These are phyloP conservation scores for Skeletonema marinoi DNA, from an alignment of 108 stramenopile species.

Conservation along the genomic window DNA sequence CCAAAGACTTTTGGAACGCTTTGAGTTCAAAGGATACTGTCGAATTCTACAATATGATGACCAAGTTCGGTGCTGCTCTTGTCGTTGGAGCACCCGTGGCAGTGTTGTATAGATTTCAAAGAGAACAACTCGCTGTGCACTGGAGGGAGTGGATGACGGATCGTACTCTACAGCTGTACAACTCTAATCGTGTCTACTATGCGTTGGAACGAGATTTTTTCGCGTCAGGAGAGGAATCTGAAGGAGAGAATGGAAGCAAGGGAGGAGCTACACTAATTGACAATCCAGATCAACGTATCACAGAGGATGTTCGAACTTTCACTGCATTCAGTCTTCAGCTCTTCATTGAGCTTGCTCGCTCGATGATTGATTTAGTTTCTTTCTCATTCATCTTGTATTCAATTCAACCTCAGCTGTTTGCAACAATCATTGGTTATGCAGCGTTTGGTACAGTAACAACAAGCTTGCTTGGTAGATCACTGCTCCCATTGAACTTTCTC, in stretches of 20 bases:
- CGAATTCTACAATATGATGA: conserved; percentile 76
- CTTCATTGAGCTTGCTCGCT: conserved; percentile 85
- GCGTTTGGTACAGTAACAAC: conserved; percentile 78
- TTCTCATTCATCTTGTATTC: conserved; percentile 91
- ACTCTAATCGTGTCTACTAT: conserved; percentile 83
- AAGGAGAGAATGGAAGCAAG: background rate
- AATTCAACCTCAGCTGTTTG: conserved; percentile 91
- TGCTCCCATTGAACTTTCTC: conserved; percentile 85
- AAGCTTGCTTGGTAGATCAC: conserved; percentile 60
- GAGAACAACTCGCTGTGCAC: conserved; percentile 61
- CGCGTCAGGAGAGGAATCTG: background rate
- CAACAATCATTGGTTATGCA: conserved; percentile 85
- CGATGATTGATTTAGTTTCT: conserved; percentile 86
- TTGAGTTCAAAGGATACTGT: conserved; percentile 76
- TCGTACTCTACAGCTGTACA: conserved; percentile 77
- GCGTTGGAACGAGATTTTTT: conserved; percentile 61
- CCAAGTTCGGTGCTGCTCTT: conserved; percentile 74
- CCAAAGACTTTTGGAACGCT: conserved; percentile 94
- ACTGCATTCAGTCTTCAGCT: conserved; percentile 87
- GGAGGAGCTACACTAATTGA: conserved; percentile 51
- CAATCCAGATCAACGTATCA: conserved; percentile 96
- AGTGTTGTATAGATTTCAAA: conserved; percentile 79
- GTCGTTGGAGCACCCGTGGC: conserved; percentile 84
- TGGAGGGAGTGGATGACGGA: conserved; percentile 95
- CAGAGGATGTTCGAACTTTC: conserved; percentile 93